Percentiles rank a stretch among this genome's conserved stretches.
These are phyloP conservation scores for Xylaria bambusicola DNA, from an alignment of 495 filamentous ascomycete genomes.

Conservation along the genomic window DNA sequence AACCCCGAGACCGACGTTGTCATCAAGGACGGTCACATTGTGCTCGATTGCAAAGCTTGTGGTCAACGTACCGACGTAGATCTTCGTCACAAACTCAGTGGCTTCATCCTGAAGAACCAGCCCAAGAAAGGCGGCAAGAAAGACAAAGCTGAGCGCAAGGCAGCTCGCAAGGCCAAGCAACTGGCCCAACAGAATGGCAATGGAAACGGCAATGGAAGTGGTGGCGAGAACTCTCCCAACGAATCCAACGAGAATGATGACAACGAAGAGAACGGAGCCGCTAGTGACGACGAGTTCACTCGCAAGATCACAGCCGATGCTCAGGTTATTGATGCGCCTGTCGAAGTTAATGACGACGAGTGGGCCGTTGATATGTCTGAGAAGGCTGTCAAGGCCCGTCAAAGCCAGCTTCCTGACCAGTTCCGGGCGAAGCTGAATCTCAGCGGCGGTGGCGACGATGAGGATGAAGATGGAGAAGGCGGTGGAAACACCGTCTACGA, in stretches of 20 bases:
- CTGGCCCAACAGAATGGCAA: conserved; percentile 65
- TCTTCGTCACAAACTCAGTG: conserved; percentile 90
- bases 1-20: conserved; percentile 96
- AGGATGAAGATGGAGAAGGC: conserved; percentile 79
- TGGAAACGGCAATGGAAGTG: conserved; percentile 58
- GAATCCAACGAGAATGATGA: conserved; percentile 71
- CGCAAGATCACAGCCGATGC: conserved; percentile 85
- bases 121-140: conserved; percentile 83
- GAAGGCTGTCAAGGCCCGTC: conserved; percentile 91
- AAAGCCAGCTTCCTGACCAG: conserved; percentile 84
- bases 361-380: conserved; percentile 96
- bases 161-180: conserved; percentile 79
- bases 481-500: conserved; percentile 81
- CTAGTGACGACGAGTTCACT: conserved; percentile 88
- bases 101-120: conserved; percentile 94
- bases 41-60: conserved; percentile 97
- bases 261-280: conserved; percentile 58
- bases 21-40: conserved; percentile 87
- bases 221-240: conserved; percentile 72
- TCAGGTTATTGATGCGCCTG: conserved; percentile 64
- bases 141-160: conserved; percentile 90
- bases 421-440: conserved; percentile 87
- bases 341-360: conserved; percentile 76
- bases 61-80: conserved; percentile 90
- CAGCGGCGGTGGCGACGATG: conserved; percentile 74